Percentiles rank a stretch among this genome's conserved stretches.
These are phyloP conservation scores for Albizia julibrissin DNA, from an alignment of 306 rosid genomes.

Conservation along the genomic window DNA sequence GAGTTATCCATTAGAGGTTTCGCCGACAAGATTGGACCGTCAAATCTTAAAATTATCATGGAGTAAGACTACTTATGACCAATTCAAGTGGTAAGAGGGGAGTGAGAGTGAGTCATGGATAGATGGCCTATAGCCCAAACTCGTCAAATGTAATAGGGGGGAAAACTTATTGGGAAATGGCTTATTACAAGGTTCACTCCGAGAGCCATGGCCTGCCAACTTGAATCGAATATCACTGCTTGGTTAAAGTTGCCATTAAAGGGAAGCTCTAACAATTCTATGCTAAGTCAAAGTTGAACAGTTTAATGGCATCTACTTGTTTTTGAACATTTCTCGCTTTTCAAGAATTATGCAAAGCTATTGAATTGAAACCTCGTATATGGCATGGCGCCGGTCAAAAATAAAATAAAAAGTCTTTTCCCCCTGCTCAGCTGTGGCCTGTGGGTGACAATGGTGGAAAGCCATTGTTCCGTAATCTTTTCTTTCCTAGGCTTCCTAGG, in stretches of 20 bases:
- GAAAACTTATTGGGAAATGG: constrained; percentile 25
- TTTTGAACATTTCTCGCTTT: constrained; percentile 22
- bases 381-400: neutral
- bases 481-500: neutral
- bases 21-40: constrained; percentile 63
- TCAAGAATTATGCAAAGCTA: constrained; percentile 18
- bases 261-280: constrained; percentile 38
- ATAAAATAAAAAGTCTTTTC: neutral
- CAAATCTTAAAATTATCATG: constrained; percentile 53
- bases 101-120: neutral
- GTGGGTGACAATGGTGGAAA: constrained; percentile 22
- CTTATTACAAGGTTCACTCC: constrained; percentile 41
- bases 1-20: constrained; percentile 80
- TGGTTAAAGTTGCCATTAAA: constrained; percentile 26
- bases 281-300: constrained; percentile 33
- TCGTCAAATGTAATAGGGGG: neutral
- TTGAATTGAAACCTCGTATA: neutral
- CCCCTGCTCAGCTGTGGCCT: neutral
- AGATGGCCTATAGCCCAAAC: neutral
- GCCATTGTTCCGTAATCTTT: neutral
- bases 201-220: constrained; percentile 38
- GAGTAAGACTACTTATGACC: neutral
- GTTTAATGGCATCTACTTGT: constrained; percentile 59
- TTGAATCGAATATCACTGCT: constrained; percentile 31
- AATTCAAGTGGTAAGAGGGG: neutral